Percentiles rank a stretch among this genome's conserved stretches.
Evolutionary conservation across 169 alveolate genomes (phyloP).

Genomic region (Toxoplasma gondii): DNA sequence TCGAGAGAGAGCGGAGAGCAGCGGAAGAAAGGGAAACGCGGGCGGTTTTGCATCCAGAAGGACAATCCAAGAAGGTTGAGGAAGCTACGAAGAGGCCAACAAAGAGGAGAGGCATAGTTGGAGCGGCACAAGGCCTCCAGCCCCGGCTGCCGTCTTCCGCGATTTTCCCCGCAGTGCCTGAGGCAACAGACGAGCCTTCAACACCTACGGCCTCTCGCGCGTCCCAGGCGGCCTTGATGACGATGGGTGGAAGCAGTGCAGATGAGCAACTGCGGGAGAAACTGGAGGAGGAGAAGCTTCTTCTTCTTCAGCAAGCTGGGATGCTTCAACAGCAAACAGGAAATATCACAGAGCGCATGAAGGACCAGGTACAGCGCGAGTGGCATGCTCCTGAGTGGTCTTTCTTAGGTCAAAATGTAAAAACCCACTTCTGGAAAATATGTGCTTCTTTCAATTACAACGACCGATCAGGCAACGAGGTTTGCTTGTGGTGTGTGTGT

Average conservation of each 20-base stretch:
- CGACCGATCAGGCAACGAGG: no score
- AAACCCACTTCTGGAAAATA: no score
- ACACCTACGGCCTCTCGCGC: neutral
- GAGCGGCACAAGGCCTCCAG: neutral
- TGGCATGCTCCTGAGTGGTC: neutral
- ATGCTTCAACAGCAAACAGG: constrained; percentile 21
- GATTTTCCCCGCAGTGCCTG: neutral
- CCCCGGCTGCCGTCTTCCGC: constrained; percentile 1
- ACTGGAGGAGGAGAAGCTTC: constrained; percentile 39
- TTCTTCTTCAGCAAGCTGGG: constrained; percentile 27
- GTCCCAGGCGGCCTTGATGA: constrained; percentile 4
- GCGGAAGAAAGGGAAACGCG: neutral
- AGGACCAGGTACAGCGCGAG: constrained; percentile 5
- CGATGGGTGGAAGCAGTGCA: constrained; percentile 42
- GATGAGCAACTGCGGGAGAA: constrained; percentile 16
- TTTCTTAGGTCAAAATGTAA: neutral
- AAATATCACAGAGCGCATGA: constrained; percentile 2
- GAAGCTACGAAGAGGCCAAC: neutral
- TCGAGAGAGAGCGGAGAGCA: neutral
- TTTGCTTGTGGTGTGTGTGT: no score
- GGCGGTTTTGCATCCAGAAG: neutral
- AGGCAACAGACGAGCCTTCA: neutral
- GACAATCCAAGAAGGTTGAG: neutral
- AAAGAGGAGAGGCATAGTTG: neutral
- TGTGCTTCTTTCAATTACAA: no score